A percentile compares a stretch with the other conserved stretches of the same genome.
These are phyloP conservation scores for Ophiosphaerella korrae DNA, from an alignment of 2,329 filamentous ascomycete species.

Conservation along the genomic window DNA sequence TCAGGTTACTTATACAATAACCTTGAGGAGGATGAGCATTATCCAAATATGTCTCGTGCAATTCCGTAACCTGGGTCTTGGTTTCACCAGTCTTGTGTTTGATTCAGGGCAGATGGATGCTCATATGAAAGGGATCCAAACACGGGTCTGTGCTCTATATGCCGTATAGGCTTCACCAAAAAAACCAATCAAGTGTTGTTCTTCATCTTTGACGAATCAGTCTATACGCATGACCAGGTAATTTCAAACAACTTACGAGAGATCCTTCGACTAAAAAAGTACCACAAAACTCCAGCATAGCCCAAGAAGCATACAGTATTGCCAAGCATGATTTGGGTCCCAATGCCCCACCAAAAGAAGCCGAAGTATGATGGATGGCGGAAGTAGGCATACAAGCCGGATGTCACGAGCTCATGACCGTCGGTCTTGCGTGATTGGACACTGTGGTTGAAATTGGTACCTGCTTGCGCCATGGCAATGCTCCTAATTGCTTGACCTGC, in stretches of 20 bases:
- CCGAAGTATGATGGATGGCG: slow-evolving; percentile 95
- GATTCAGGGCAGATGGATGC: not conserved
- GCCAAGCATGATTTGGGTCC: slow-evolving; percentile 87
- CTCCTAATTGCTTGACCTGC: slow-evolving; percentile 77
- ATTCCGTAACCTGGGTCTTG: too few species aligned
- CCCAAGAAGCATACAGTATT: slow-evolving; percentile 78
- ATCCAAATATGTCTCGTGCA: too few species aligned
- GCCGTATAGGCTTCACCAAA: slow-evolving; percentile 81
- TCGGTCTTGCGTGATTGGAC: slow-evolving; percentile 72
- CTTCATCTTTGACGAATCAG: slow-evolving; percentile 65
- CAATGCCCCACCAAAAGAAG: slow-evolving; percentile 98
- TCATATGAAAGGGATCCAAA: slow-evolving; percentile 79
- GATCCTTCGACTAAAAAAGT: slow-evolving; percentile 80
- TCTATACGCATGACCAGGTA: not conserved
- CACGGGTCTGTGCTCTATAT: slow-evolving; percentile 73
- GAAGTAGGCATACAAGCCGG: slow-evolving; percentile 75
- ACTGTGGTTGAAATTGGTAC: slow-evolving; percentile 86
- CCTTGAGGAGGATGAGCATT: too few species aligned
- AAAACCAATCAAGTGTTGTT: slow-evolving; percentile 76
- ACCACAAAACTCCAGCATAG: slow-evolving; percentile 79
- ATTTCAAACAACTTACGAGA: slow-evolving; percentile 54
- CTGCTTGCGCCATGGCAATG: slow-evolving; percentile 87
- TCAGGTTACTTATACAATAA: too few species aligned
- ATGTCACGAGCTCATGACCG: slow-evolving; percentile 80
- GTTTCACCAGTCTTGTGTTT: too few species aligned